Evolutionary conservation across 768 basidiomycete species (phyloP).

Genomic region (Kwoniella bestiolae): DNA sequence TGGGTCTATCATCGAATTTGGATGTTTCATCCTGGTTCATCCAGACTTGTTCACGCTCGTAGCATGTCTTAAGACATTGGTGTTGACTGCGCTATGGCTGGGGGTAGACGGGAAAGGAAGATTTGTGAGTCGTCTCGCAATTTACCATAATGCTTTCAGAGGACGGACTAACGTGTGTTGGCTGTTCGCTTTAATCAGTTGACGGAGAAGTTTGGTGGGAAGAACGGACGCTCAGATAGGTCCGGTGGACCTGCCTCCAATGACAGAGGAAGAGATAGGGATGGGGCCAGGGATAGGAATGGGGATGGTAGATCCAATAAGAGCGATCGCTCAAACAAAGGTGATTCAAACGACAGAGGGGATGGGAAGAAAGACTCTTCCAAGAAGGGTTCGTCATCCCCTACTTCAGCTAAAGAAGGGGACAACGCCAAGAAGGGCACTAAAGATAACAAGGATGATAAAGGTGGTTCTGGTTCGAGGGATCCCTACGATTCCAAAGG

Average conservation of each 20-base stretch:
- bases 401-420: not conserved
- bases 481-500: conserved; percentile 22
- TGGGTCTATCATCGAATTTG: conserved; percentile 27
- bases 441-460: not conserved
- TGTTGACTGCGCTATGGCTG: conserved; percentile 36
- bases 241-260: too few species aligned
- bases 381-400: not conserved
- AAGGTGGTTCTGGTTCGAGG: not conserved
- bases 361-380: not conserved
- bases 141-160: not conserved
- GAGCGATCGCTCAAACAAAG: too few species aligned
- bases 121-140: conserved; percentile 38
- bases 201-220: conserved; percentile 18
- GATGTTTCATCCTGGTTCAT: conserved; percentile 37
- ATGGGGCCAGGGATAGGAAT: not conserved
- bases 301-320: not conserved
- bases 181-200: not conserved
- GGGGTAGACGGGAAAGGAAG: conserved; percentile 30
- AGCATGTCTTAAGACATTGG: conserved; percentile 41
- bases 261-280: not conserved
- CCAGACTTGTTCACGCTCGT: conserved; percentile 43
- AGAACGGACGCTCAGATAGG: not conserved
- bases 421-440: too few species aligned
- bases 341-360: not conserved
- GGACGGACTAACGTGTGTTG: not conserved